Percentiles rank a stretch among this genome's conserved stretches.
phyloP scores from a whole-genome alignment of 768 basidiomycete species.

The Kwoniella mangroviensis region DNA sequence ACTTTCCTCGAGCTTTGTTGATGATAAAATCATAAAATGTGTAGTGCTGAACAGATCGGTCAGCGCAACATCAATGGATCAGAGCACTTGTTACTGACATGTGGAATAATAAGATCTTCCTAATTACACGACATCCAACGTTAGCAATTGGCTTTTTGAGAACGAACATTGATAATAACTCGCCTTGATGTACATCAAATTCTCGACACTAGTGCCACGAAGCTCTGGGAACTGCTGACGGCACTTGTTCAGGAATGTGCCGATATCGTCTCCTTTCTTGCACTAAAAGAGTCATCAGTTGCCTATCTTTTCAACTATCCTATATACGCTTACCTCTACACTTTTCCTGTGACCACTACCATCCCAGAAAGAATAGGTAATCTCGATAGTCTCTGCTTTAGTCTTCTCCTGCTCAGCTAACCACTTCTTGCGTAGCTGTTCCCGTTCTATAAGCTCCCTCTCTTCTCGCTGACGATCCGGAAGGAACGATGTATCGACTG shows the following conservation, averaged over 20 bases:
- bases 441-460: constrained; percentile 82
- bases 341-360: constrained; percentile 95
- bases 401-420: constrained; percentile 71
- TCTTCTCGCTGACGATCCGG: constrained; percentile 98
- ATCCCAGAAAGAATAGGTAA: constrained; percentile 98
- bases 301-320: neutral
- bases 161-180: constrained; percentile 27
- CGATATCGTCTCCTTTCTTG: constrained; percentile 92
- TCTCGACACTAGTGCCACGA: constrained; percentile 86
- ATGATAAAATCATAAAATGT: constrained; percentile 98
- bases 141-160: neutral
- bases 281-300: constrained; percentile 65
- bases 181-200: constrained; percentile 98
- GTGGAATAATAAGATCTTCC: constrained; percentile 98
- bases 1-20: constrained; percentile 97
- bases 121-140: constrained; percentile 51
- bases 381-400: constrained; percentile 77
- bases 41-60: constrained; percentile 71
- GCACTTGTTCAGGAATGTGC: constrained; percentile 87
- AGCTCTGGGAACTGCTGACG: constrained; percentile 91
- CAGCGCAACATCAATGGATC: neutral
- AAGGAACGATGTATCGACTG: constrained; percentile 96
- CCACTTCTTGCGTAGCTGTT: constrained; percentile 89
- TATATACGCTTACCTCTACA: constrained; percentile 66
- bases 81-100: constrained; percentile 64